Conservation (phyloP, 2,329 filamentous ascomycete genomes). For the Colletotrichum theobromicola region DNA sequence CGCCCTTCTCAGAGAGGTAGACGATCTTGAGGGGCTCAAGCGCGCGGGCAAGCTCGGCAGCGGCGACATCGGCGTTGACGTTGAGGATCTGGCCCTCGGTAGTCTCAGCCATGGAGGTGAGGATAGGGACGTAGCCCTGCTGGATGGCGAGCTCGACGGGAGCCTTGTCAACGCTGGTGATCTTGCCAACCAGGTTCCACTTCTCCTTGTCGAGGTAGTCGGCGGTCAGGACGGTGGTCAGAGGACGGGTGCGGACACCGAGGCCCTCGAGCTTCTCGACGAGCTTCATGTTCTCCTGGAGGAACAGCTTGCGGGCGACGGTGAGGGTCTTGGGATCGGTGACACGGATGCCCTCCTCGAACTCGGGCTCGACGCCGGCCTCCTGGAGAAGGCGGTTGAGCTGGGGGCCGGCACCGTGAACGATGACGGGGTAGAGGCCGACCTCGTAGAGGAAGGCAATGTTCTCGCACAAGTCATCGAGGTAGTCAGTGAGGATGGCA, state of each 20-base stretch:
- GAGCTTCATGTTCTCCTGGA: conserved; percentile 94
- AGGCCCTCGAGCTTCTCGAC: conserved; percentile 88
- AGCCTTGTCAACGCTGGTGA: conserved; percentile 88
- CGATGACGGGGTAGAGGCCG: conserved; percentile 91
- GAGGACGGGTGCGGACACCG: conserved; percentile 86
- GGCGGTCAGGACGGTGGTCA: conserved; percentile 90
- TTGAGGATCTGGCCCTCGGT: conserved; percentile 92
- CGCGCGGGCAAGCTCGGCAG: conserved; percentile 86
- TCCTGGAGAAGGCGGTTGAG: conserved; percentile 90
- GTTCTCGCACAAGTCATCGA: conserved; percentile 88
- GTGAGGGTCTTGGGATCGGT: conserved; percentile 95
- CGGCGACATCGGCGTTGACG: conserved; percentile 96
- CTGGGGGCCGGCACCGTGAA: conserved; percentile 94
- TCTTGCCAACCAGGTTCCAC: conserved; percentile 94
- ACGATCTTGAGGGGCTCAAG: conserved; percentile 96
- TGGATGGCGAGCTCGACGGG: conserved; percentile 92
- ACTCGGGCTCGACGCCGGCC: conserved; percentile 92
- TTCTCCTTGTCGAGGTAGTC: conserved; percentile 97
- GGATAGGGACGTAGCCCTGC: conserved; percentile 88
- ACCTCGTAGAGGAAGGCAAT: conserved; percentile 94
- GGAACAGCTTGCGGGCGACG: conserved; percentile 88
- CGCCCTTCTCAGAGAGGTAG: conserved; percentile 98
- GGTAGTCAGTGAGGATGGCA: conserved; percentile 91
- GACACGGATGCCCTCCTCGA: conserved; percentile 94
- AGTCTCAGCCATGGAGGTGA: conserved; percentile 96